Conservation (phyloP, 805 yeast species). For the Jamesozyma piceae region DNA sequence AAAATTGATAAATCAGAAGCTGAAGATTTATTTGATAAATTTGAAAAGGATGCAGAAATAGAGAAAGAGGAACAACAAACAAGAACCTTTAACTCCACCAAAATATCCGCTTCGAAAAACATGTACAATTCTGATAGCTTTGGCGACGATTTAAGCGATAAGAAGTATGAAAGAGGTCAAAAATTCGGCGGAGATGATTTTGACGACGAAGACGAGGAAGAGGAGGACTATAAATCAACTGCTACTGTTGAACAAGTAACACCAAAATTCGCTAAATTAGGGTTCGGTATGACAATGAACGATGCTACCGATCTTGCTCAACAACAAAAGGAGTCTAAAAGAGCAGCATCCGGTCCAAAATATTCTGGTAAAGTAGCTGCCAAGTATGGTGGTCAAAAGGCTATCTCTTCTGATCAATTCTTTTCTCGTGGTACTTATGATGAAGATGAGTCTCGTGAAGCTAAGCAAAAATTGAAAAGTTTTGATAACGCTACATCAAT, state of each 20-base stretch:
- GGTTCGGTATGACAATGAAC: conserved; percentile 80
- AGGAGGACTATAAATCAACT: conserved; percentile 6
- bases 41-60: conserved; percentile 69
- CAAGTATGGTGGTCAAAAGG: conserved; percentile 84
- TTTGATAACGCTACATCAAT: conserved; percentile 84
- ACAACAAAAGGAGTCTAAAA: conserved; percentile 30
- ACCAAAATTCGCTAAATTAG: conserved; percentile 70
- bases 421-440: conserved; percentile 86
- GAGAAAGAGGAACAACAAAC: conserved; percentile 57
- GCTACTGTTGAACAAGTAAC: conserved; percentile 32
- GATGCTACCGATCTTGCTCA: conserved; percentile 41
- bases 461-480: conserved; percentile 66
- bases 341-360: conserved; percentile 44
- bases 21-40: conserved; percentile 43
- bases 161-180: conserved; percentile 11
- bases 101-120: conserved; percentile 3
- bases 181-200: conserved; percentile 14
- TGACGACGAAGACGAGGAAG: conserved; percentile 6
- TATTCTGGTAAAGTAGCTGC: conserved; percentile 67
- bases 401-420: conserved; percentile 89
- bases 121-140: conserved; percentile 4
- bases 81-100: conserved; percentile 2
- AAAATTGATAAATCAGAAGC: conserved; percentile 49
- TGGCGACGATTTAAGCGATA: conserved; percentile 5
- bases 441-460: conserved; percentile 68